Base-by-base conservation (phyloP, 148 eudicot genomes). In the Nepenthes mirabilis region DNA sequence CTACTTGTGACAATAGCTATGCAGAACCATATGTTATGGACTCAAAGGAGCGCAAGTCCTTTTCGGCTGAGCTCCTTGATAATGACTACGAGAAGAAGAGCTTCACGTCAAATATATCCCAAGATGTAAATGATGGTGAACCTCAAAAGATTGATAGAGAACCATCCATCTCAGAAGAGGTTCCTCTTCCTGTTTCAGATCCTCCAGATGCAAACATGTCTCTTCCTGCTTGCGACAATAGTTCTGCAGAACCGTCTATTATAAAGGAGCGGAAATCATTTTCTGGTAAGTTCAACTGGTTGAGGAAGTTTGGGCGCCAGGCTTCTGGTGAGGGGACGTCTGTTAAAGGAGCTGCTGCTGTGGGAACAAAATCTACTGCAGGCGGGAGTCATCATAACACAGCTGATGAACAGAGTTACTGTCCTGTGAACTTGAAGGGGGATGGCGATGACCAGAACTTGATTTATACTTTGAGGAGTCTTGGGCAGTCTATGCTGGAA, bases 401-500 rank as follows among this genome's bases (percentile, higher is more conserved):
- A 9, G 72, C 69, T 37, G 65, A 72, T 61, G 77, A 64, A 58
- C 45, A 60, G 40, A 74, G 34, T 37, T 14, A 47, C 55, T 66
- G 66, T 48, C 56, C 61, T 33, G 56, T 56, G 9, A 72, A 64
- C 57, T 58, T 80, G 55, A 86, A 77, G 63, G 84, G 77, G 14
- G 89, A 88, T 54, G 65, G 70, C 14, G 68, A 68, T 45, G 90
- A 83, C 71, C 95, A 80, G 78, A 80, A 83, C 55, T 43, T 80
- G 66, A 69, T 79, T 70, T 72, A 70, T 70, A 73, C 87, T 33
- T 68, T 93, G 79, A 82, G 75, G 80, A 79, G 79, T 65, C 85
- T 93, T 59, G 91, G 96, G 43, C 96, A 89, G 57, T 84, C 96
- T 34, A 88, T 93, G 95, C 67, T 86, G 34, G 96, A 93, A 36